These are phyloP conservation scores for Penicillium parvum DNA, from an alignment of 495 filamentous ascomycete species.

Conservation along the genomic window DNA sequence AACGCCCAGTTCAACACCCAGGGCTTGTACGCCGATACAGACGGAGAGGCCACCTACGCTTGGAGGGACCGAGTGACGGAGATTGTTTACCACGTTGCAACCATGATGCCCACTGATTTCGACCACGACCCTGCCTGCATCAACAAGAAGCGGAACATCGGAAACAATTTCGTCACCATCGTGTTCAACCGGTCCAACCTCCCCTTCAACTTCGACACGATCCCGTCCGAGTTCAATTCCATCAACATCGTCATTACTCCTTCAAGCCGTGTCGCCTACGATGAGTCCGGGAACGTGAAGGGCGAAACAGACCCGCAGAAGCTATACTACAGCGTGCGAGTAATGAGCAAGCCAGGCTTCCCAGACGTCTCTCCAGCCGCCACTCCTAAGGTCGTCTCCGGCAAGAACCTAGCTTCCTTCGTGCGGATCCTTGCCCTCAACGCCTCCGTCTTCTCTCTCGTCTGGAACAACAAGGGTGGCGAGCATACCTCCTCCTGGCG, in stretches of 20 bases:
- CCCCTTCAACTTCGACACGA: conserved; percentile 84
- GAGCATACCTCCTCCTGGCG: conserved; percentile 90
- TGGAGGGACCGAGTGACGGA: conserved; percentile 95
- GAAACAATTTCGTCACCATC: conserved; percentile 97
- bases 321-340: conserved; percentile 76
- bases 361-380: conserved; percentile 86
- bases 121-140: conserved; percentile 69
- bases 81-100: conserved; percentile 91
- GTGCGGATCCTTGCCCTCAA: conserved; percentile 89
- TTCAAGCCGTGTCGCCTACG: conserved; percentile 53
- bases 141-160: conserved; percentile 90
- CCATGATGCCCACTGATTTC: conserved; percentile 90
- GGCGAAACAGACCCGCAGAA: conserved; percentile 33
- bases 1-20: conserved; percentile 88
- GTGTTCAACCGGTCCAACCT: conserved; percentile 92
- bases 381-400: conserved; percentile 79
- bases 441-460: conserved; percentile 85
- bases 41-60: conserved; percentile 82
- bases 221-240: conserved; percentile 89
- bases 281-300: conserved; percentile 20
- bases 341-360: conserved; percentile 78
- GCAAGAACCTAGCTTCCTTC: conserved; percentile 74
- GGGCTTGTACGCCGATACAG: conserved; percentile 77
- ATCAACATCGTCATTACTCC: conserved; percentile 96
- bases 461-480: conserved; percentile 79